Percentiles rank a stretch among this genome's conserved stretches.
Conservation (phyloP, 345 rosid genomes). For the Schrenkiella parvula region DNA sequence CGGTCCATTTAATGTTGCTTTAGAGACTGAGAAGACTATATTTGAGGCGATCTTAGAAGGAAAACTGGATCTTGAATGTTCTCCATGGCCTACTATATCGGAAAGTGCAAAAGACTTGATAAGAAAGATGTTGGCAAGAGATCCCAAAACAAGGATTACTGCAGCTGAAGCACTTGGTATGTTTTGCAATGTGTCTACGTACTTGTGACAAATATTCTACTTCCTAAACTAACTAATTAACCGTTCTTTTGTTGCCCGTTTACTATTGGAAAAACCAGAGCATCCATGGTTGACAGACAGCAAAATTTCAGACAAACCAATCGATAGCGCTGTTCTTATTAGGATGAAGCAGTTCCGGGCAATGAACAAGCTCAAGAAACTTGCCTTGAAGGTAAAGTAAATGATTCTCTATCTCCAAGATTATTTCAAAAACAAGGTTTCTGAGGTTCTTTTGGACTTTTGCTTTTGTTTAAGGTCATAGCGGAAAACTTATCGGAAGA, state of each 20-base stretch:
- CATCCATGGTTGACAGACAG: constrained; percentile 86
- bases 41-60: constrained; percentile 48
- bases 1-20: background rate
- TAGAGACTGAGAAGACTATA: constrained; percentile 74
- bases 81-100: constrained; percentile 82
- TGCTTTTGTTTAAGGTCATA: no score
- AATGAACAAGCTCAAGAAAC: constrained; percentile 80
- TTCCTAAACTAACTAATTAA: background rate
- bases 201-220: background rate
- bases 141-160: constrained; percentile 71
- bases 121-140: constrained; percentile 57
- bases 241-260: background rate
- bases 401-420: no score
- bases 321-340: constrained; percentile 67
- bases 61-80: constrained; percentile 55
- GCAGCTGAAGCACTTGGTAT: constrained; percentile 76
- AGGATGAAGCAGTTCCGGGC: constrained; percentile 91
- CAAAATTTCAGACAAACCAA: constrained; percentile 71
- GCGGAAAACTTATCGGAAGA: no score
- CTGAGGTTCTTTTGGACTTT: no score
- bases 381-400: constrained; percentile 85
- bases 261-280: constrained; percentile 35
- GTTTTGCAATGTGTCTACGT: background rate
- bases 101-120: constrained; percentile 73
- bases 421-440: no score